Base-by-base conservation (phyloP, 2,329 filamentous ascomycete species). In the Fusarium brachygibbosum region DNA sequence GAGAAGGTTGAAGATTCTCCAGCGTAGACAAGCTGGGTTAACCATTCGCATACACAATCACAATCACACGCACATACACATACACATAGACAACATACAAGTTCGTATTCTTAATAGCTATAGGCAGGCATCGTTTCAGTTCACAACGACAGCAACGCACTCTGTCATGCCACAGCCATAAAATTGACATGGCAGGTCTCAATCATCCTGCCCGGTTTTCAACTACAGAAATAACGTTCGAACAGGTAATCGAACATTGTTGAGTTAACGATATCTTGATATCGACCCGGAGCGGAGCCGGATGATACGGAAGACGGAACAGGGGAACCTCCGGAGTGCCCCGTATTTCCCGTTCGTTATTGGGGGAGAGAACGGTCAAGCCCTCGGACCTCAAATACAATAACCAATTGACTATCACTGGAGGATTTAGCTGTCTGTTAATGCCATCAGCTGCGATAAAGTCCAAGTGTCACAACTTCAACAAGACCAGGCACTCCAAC, bases 261-360 rank as follows among this genome's bases (percentile, higher is more conserved):
- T 14, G 21, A 52, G 52, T 59, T 31, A 28, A 42, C 19, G 17
- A 31, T 64, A 48, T 58, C 25, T 23, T 23, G 35, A 64, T 63
- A 64, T 34, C 31, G 8, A n/a, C 23, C 21, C 64, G 44, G 54
- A 34, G 66, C 40, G 66, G 66, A 65, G 65, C 66, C 66, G 65
- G 23, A 4, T 17, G 34, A 40, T 11, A 44, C 49, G 44, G 53
- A 19, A 37, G 59, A 6, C 8, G 23, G 21, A 17, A 48, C 29
- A 58, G 63, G 14, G 13, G 21, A 48, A 23, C 28, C 16, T 23
- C 49, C 63, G 63, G 38, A 6, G 3, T n/a, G 17, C 6, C 38
- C 46, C 51, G 52, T 31, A 44, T 37, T 58, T 25, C 29, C 44
- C 8, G 31, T 28, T 14, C 19, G 23, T 45, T n/a, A 14, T 17